A percentile compares a stretch with the other conserved stretches of the same genome.
Evolutionary conservation across 306 rosid species (phyloP).

Genomic region (Cucumis melo): DNA sequence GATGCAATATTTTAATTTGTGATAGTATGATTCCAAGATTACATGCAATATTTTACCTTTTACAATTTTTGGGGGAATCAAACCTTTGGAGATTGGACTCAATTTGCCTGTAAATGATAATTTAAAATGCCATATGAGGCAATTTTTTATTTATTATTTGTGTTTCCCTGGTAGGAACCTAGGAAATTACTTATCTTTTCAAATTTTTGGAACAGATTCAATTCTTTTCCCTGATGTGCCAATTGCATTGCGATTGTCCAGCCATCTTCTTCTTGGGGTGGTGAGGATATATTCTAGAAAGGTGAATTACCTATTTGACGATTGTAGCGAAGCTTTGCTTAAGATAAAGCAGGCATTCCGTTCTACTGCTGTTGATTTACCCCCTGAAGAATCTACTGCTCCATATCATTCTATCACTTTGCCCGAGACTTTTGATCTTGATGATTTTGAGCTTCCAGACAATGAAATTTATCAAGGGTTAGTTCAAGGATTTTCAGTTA

Average conservation of each 20-base stretch:
- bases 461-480: slow-evolving; percentile 84
- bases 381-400: slow-evolving; percentile 99
- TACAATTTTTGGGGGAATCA: neutral
- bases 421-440: slow-evolving; percentile 99
- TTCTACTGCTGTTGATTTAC: slow-evolving; percentile 92
- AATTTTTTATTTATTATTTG: neutral
- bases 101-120: neutral
- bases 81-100: neutral
- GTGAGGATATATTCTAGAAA: slow-evolving; percentile 98
- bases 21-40: neutral
- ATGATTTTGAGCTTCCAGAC: slow-evolving; percentile 98
- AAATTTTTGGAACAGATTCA: slow-evolving; percentile 59
- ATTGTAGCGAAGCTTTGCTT: slow-evolving; percentile 99
- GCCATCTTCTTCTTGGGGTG: slow-evolving; percentile 99
- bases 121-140: neutral
- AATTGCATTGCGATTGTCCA: slow-evolving; percentile 93
- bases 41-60: neutral
- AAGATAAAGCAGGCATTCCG: slow-evolving; percentile 99
- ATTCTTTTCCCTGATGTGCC: slow-evolving; percentile 95
- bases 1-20: neutral
- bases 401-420: slow-evolving; percentile 97
- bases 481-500: slow-evolving; percentile 23
- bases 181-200: slow-evolving; percentile 11
- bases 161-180: slow-evolving; percentile 7
- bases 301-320: slow-evolving; percentile 98